Percentiles rank a stretch among this genome's conserved stretches.
phyloP scores from a whole-genome alignment of 805 yeast species.

The Candida sanyiensis region DNA sequence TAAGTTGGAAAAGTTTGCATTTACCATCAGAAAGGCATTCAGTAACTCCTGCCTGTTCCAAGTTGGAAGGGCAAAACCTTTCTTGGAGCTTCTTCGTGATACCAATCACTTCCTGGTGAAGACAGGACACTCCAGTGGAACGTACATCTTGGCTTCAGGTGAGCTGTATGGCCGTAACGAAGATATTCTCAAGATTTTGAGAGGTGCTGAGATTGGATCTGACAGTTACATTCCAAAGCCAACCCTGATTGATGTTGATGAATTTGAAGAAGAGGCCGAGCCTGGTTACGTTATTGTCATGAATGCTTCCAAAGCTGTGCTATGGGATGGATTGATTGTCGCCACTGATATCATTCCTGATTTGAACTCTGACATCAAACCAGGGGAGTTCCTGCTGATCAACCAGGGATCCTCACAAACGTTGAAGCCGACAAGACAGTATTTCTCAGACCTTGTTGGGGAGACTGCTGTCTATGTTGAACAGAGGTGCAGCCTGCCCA shows the following conservation, averaged over 20 bases:
- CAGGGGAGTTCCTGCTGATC: slow-evolving; percentile 62
- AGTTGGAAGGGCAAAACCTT: slow-evolving; percentile 42
- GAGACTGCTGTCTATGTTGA: slow-evolving; percentile 52
- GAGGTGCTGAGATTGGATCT: slow-evolving; percentile 46
- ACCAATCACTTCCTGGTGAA: slow-evolving; percentile 72
- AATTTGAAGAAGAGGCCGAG: slow-evolving; percentile 27
- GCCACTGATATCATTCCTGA: slow-evolving; percentile 39
- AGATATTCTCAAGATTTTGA: slow-evolving; percentile 39
- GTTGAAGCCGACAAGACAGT: slow-evolving; percentile 49
- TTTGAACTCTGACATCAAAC: slow-evolving; percentile 45
- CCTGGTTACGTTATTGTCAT: slow-evolving; percentile 63
- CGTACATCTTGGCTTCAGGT: slow-evolving; percentile 71
- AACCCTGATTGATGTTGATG: slow-evolving; percentile 17
- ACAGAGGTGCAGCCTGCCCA: slow-evolving; percentile 62
- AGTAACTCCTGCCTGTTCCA: slow-evolving; percentile 66
- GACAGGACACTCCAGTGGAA: slow-evolving; percentile 67
- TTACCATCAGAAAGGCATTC: slow-evolving; percentile 59
- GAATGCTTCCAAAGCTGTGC: slow-evolving; percentile 76
- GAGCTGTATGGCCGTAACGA: slow-evolving; percentile 35
- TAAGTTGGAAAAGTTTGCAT: slow-evolving; percentile 72
- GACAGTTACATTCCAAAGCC: slow-evolving; percentile 32
- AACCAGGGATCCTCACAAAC: slow-evolving; percentile 63
- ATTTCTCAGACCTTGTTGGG: slow-evolving; percentile 52
- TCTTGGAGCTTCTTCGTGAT: slow-evolving; percentile 53
- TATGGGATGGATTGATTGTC: slow-evolving; percentile 83